phyloP scores from a whole-genome alignment of 2,329 filamentous ascomycete genomes.

The Trichoderma harzianum region DNA sequence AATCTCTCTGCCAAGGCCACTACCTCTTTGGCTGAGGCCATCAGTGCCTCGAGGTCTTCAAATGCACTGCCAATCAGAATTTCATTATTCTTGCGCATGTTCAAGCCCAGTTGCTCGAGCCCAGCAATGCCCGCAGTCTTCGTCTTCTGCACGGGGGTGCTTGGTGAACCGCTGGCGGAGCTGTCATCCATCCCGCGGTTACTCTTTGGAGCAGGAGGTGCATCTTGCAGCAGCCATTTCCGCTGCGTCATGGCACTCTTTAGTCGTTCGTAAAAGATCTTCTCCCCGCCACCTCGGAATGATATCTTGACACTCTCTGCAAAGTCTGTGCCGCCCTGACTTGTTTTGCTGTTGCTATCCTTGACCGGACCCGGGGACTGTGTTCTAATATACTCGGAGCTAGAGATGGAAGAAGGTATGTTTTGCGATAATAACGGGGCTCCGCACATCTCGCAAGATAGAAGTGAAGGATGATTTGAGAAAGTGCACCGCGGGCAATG shows the following conservation, averaged over 20 bases:
- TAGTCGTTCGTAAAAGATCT: constrained; percentile 83
- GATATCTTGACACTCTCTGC: constrained; percentile 84
- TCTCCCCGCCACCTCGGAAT: constrained; percentile 84
- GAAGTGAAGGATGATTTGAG: constrained; percentile 81
- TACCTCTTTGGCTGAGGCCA: constrained; percentile 96
- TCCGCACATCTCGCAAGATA: constrained; percentile 87
- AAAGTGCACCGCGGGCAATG: constrained; percentile 90
- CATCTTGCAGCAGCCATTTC: constrained; percentile 90
- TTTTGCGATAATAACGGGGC: constrained; percentile 63
- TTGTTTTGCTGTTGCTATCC: constrained; percentile 29
- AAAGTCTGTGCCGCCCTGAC: constrained; percentile 47
- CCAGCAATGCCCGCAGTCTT: constrained; percentile 87
- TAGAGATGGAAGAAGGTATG: constrained; percentile 33
- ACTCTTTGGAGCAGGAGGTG: constrained; percentile 77
- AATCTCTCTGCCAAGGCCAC: constrained; percentile 89
- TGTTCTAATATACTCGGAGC: constrained; percentile 43
- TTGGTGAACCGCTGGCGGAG: constrained; percentile 29
- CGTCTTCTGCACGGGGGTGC: constrained; percentile 31
- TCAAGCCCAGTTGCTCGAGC: constrained; percentile 78
- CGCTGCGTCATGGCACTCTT: constrained; percentile 86
- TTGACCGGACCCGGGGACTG: constrained; percentile 78
- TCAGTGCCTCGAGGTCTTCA: constrained; percentile 91
- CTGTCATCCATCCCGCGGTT: constrained; percentile 38
- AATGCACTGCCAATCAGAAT: constrained; percentile 90
- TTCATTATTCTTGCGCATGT: constrained; percentile 89